Base-by-base conservation (phyloP, 2,329 filamentous ascomycete genomes). In the Sclerotiophoma versabilis region DNA sequence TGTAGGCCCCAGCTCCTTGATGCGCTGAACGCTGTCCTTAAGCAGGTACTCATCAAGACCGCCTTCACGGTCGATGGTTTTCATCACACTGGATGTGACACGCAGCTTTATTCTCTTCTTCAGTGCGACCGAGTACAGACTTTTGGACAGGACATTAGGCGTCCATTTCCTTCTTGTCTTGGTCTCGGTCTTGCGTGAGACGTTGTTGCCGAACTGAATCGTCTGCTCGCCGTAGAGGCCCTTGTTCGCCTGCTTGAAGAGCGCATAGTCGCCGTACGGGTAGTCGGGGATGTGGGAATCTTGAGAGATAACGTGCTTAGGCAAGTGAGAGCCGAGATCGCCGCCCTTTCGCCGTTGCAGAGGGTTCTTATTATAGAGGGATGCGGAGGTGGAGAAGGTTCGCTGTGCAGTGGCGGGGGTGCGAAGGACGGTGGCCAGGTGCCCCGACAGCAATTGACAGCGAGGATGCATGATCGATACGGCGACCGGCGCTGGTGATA, bases 11-110 rank as follows among this genome's bases (percentile, higher is more conserved):
- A 99, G 81, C 76, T 96, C 91, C 79, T 88, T 90, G 70, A 98
- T 83, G 60, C 95, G 84, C 33, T 82, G 83, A 14, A 88, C 80
- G 77, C 92, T 95, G 73, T 87, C 84, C 63, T 92, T 92, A 34
- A 96, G 81, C 38, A 99, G 81, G 78, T 99, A 99, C 69, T 92
- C 87, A 75, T 99, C 95, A 60, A 99, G 81, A 7, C 95, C 92
- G 55, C 93, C 93, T 58, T 89, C 86, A 73, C 92, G 93, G 72
- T 91, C 87, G 70, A 98, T 90, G 29, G 75, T 80, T 58, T 78
- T 72, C 54, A 82, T 80, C 22, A 92, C 89, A 51, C 85, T 83
- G 33, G 89, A 82, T 6, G 87, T 91, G 52, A 93, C 80, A 57
- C 87, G 83, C 32, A 90, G 82, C 73, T 87, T 86, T 49, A 95